Conservation (phyloP, 495 filamentous ascomycete species). For the Mytilinidion resinicola region DNA sequence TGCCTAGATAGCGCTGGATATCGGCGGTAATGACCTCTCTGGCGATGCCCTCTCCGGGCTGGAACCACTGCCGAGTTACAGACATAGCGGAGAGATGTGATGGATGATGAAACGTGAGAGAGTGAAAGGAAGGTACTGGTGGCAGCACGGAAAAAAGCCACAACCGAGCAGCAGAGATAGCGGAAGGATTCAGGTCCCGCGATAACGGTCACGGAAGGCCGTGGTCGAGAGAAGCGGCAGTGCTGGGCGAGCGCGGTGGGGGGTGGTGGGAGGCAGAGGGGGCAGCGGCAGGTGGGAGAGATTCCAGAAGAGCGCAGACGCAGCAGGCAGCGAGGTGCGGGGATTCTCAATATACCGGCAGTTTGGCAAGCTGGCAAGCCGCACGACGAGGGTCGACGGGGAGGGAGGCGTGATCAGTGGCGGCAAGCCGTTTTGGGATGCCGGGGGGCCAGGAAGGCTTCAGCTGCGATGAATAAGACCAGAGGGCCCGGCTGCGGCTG, state of each 20-base stretch:
- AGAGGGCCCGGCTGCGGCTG: not conserved
- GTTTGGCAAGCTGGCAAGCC: constrained; percentile 8
- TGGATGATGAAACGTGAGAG: constrained; percentile 10
- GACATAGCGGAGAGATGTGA: constrained; percentile 14
- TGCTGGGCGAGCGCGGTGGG: constrained; percentile 8
- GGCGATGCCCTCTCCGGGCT: constrained; percentile 82
- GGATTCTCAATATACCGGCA: constrained; percentile 27
- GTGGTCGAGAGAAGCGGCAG: constrained; percentile 10
- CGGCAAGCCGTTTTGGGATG: constrained; percentile 16
- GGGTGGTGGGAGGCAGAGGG: constrained; percentile 7
- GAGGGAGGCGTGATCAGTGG: constrained; percentile 18
- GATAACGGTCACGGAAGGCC: constrained; percentile 21
- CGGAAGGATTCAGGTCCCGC: constrained; percentile 21
- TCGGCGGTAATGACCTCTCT: constrained; percentile 91
- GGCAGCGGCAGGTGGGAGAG: constrained; percentile 9
- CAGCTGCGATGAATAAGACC: not conserved
- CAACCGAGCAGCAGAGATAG: constrained; percentile 19
- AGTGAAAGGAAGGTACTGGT: constrained; percentile 24
- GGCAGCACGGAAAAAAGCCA: constrained; percentile 23
- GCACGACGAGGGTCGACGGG: constrained; percentile 1
- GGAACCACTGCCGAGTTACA: constrained; percentile 48
- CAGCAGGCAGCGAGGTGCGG: constrained; percentile 23
- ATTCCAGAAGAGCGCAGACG: constrained; percentile 24
- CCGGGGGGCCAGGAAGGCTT: not conserved
- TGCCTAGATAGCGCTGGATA: constrained; percentile 88